Evolutionary conservation across 495 filamentous ascomycete species (phyloP), one percentile per base, ranked within the genome.

Genomic region (Penicillium flavigenum): DNA sequence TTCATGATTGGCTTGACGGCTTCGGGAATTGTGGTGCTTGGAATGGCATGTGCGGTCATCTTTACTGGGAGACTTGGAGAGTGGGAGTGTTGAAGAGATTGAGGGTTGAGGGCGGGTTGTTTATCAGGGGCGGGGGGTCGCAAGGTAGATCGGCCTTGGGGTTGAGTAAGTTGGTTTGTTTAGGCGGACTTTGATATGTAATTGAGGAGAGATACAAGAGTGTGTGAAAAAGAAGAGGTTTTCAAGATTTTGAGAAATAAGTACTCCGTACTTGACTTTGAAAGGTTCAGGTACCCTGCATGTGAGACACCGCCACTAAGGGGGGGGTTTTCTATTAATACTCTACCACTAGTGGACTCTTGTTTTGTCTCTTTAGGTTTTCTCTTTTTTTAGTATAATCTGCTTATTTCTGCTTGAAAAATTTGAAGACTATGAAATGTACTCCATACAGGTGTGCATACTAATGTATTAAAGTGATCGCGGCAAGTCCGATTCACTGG

Each of bases 1-100:
- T 56, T 61, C 51, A 58, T 61, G 50, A 51, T 57, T 41, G 65
- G 47, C 57, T 64, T 68, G 47, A 58, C 63, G 27, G 52, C 38
- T 31, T 58, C 51, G 20, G 58, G 17, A 55, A 54, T 34, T 19
- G 57, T 51, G 24, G 66, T 56, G 20, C 62, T 42, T 44, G 59
- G 51, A 36, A 57, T 16, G 24, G 39, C 27, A n/a, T 64, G 61
- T 39, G 57, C 41, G 47, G 59, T 59, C 57, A 63, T 64, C 54
- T 56, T 59, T 24, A 10, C 54, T 32, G 22, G 38, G 44, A 17
- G 24, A 27, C n/a, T 29, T 49, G 44, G 17, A 53, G 48, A 27
- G 41, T 9, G 45, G 27, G 46, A 41, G 27, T 24, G 34, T 38
- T 43, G 54, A 47, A 56, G 41, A 36, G 24, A 11, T 48, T 45